phyloP scores from a whole-genome alignment of 495 filamentous ascomycete genomes.

The Aspergillus saccharolyticus region DNA sequence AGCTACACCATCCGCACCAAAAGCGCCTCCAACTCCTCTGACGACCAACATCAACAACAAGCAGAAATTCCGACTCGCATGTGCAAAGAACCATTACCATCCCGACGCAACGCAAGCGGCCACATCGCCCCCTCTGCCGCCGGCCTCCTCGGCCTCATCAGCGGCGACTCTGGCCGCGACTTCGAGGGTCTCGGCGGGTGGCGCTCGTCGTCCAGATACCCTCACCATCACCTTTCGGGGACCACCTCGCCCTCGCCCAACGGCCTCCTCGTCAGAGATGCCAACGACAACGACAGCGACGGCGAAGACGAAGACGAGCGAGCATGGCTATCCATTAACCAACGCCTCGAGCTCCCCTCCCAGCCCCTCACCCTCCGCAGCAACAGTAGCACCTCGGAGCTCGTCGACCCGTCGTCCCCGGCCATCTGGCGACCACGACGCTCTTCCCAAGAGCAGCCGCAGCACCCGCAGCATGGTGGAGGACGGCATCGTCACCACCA shows the following conservation, averaged over 20 bases:
- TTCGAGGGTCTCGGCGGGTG: conserved; percentile 86
- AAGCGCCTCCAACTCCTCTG: neutral
- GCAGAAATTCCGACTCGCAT: neutral
- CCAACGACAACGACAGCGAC: conserved; percentile 12
- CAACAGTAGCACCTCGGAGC: conserved; percentile 8
- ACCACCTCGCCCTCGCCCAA: conserved; percentile 40
- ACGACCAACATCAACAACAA: conserved; percentile 18
- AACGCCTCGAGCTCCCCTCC: conserved; percentile 62
- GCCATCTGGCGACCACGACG: neutral
- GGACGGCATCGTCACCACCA: conserved; percentile 24
- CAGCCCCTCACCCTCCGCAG: conserved; percentile 25
- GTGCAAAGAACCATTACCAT: neutral
- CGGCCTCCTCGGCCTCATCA: conserved; percentile 29
- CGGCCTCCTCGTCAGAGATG: neutral
- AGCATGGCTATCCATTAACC: conserved; percentile 70
- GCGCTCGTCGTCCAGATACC: conserved; percentile 38
- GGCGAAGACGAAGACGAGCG: conserved; percentile 48
- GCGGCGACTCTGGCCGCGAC: conserved; percentile 53
- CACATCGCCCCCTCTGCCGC: conserved; percentile 13
- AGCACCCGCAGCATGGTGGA: neutral
- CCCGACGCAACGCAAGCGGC: conserved; percentile 16
- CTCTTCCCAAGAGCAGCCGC: neutral
- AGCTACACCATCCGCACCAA: neutral
- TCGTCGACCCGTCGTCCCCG: neutral
- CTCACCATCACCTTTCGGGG: conserved; percentile 30